Percentiles rank a stretch among this genome's conserved stretches.
Evolutionary conservation across 2,329 filamentous ascomycete species (phyloP).

Genomic region (Ceratocystis variospora): DNA sequence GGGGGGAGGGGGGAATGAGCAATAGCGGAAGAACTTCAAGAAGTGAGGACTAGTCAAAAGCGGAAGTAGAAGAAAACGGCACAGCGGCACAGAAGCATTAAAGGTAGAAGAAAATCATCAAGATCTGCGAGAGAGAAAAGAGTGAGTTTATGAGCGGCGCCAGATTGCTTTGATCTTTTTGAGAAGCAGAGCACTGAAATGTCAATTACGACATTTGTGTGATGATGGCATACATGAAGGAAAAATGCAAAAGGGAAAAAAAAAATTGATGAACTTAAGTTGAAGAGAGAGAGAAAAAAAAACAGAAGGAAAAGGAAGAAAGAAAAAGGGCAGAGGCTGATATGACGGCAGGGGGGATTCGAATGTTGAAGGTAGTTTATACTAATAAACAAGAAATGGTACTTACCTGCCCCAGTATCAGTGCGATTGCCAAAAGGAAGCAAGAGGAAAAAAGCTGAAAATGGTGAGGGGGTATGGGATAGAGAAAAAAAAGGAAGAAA

Average conservation of each 20-base stretch:
- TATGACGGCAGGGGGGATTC: neutral
- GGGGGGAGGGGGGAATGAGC: neutral
- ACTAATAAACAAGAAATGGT: neutral
- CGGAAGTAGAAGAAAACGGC: neutral
- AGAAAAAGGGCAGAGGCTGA: neutral
- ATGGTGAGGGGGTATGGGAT: neutral
- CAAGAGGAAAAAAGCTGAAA: neutral
- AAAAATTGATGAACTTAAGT: neutral
- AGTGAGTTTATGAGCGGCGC: neutral
- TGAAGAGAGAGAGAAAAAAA: neutral
- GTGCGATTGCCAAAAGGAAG: neutral
- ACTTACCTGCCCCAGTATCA: neutral
- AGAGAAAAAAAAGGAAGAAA: neutral
- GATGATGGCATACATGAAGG: neutral
- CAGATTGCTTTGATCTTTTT: neutral
- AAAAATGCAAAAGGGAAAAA: neutral
- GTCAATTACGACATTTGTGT: neutral
- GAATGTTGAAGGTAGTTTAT: slow-evolving; percentile 2
- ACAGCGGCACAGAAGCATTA: neutral
- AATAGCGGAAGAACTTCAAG: neutral
- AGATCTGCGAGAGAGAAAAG: neutral
- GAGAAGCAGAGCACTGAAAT: neutral
- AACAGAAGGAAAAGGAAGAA: neutral
- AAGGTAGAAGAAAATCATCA: neutral
- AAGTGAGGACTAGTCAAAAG: neutral